phyloP scores from a whole-genome alignment of 495 filamentous ascomycete species.

The Annulohypoxylon moriforme region DNA sequence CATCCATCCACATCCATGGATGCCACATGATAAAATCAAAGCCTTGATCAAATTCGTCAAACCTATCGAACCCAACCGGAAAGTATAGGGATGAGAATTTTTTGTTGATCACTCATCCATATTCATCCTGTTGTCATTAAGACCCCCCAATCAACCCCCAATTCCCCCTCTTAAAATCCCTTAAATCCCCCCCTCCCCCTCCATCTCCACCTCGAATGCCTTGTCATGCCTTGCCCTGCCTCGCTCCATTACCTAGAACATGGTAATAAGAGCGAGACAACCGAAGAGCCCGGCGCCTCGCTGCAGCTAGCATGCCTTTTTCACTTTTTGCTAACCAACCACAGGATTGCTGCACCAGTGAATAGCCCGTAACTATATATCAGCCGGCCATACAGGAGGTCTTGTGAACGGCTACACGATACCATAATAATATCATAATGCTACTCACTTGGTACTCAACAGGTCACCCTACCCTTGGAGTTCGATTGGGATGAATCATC shows the following conservation, averaged over 20 bases:
- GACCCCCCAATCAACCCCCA: neutral
- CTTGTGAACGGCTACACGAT: constrained; percentile 36
- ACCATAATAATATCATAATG: constrained; percentile 23
- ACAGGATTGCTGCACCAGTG: constrained; percentile 24
- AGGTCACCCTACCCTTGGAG: constrained; percentile 28
- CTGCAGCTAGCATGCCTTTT: constrained; percentile 41
- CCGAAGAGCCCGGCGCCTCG: constrained; percentile 31
- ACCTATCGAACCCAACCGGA: constrained; percentile 4
- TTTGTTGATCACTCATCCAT: constrained; percentile 30
- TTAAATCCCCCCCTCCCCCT: constrained; percentile 11
- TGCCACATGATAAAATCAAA: constrained; percentile 37
- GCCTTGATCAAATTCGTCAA: constrained; percentile 12
- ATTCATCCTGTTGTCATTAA: constrained; percentile 16
- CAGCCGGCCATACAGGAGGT: constrained; percentile 31
- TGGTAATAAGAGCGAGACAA: constrained; percentile 33
- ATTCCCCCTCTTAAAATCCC: constrained; percentile 6
- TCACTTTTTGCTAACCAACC: constrained; percentile 35
- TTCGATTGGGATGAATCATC: constrained; percentile 35
- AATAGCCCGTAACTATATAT: constrained; percentile 32
- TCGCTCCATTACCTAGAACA: constrained; percentile 8
- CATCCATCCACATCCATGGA: neutral
- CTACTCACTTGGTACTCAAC: constrained; percentile 29
- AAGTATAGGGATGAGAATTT: neutral
- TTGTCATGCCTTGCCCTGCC: constrained; percentile 10
- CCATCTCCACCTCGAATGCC: neutral